Evolutionary conservation across 1,284 basidiomycete genomes (phyloP).

Genomic region (Trametes polyzona): DNA sequence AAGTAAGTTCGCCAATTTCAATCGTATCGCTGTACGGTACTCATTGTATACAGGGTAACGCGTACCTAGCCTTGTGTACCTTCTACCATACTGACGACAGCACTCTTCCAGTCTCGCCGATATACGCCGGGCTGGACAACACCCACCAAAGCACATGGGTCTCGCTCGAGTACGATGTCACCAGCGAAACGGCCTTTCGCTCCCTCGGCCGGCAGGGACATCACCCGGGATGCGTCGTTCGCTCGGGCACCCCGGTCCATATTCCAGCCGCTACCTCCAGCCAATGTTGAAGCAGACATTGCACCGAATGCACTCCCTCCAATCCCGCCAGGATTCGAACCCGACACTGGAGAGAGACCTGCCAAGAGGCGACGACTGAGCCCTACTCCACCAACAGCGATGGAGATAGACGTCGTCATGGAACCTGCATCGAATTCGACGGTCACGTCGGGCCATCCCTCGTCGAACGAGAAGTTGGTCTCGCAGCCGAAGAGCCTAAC

Average conservation of each 20-base stretch:
- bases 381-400: background rate
- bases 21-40: background rate
- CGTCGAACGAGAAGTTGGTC: background rate
- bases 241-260: slow-evolving; percentile 5
- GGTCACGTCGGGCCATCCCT: too few relatives aligned
- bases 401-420: background rate
- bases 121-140: slow-evolving; percentile 3
- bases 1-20: slow-evolving; percentile 7
- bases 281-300: background rate
- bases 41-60: slow-evolving; percentile 5
- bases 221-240: background rate
- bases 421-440: background rate
- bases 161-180: slow-evolving; percentile 4
- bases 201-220: background rate
- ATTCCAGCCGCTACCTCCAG: slow-evolving; percentile 10
- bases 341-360: slow-evolving; percentile 13
- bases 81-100: background rate
- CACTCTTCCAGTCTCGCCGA: background rate
- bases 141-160: background rate
- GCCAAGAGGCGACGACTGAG: slow-evolving; percentile 21
- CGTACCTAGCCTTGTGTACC: background rate
- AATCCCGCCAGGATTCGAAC: background rate
- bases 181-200: slow-evolving; percentile 12
- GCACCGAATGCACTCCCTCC: background rate
- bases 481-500: background rate